A percentile compares a stretch with the other conserved stretches of the same genome.
phyloP scores from a whole-genome alignment of 176 grass and related monocot species.

The Triticum monococcum region DNA sequence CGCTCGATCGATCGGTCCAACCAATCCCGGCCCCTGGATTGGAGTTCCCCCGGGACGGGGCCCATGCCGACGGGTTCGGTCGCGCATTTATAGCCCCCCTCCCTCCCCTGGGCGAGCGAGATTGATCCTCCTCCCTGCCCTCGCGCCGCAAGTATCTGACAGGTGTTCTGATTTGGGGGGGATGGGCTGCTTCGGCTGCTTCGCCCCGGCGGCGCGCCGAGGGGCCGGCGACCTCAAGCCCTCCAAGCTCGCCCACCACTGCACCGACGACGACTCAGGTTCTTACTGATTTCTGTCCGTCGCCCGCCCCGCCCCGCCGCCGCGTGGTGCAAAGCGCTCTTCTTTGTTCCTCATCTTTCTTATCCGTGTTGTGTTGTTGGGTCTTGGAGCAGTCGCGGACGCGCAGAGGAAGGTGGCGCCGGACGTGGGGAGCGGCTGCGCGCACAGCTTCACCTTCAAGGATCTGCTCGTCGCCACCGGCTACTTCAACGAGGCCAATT shows the following conservation, averaged over 20 bases:
- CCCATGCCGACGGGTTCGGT: neutral
- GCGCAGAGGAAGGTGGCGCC: slow-evolving; percentile 50
- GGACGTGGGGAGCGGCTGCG: slow-evolving; percentile 48
- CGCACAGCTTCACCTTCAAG: slow-evolving; percentile 85
- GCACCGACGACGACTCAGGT: slow-evolving; percentile 57
- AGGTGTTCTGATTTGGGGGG: neutral
- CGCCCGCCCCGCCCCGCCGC: neutral
- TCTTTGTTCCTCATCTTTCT: neutral
- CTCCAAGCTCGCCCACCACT: slow-evolving; percentile 36
- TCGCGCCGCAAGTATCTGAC: neutral
- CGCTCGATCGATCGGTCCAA: slow-evolving; percentile 21
- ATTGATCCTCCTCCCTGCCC: slow-evolving; percentile 10
- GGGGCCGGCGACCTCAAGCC: slow-evolving; percentile 39
- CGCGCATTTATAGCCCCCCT: slow-evolving; percentile 43
- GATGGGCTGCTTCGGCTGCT: slow-evolving; percentile 83
- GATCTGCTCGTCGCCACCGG: slow-evolving; percentile 74
- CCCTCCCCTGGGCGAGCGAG: neutral
- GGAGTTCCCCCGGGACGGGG: neutral
- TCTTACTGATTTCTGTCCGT: neutral
- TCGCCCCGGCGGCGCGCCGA: slow-evolving; percentile 32
- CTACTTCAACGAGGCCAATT: slow-evolving; percentile 78
- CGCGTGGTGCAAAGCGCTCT: neutral
- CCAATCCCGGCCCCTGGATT: neutral
- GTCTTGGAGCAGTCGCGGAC: slow-evolving; percentile 29
- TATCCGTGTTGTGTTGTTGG: neutral